Evolutionary conservation across 2,329 filamentous ascomycete species (phyloP).

Genomic region (Pestalotiopsis fici): DNA sequence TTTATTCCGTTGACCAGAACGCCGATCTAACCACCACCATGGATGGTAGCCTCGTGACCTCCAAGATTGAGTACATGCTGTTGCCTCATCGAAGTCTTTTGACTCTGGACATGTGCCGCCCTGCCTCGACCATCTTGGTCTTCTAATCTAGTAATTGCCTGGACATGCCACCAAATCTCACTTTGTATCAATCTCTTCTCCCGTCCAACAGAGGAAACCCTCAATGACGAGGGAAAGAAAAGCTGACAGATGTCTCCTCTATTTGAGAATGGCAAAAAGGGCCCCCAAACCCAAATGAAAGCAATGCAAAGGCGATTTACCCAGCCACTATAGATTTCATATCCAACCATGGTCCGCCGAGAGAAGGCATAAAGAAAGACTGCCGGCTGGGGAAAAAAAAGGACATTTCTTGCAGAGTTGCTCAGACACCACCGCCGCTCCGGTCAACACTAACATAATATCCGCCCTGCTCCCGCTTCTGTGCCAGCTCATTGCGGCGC

Average conservation of each 20-base stretch:
- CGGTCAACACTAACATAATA: conserved; percentile 54
- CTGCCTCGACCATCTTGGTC: background rate
- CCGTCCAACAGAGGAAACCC: background rate
- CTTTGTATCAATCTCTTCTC: background rate
- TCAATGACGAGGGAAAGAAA: background rate
- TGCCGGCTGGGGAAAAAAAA: too few relatives aligned
- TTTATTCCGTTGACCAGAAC: too few relatives aligned
- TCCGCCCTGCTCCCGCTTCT: conserved; percentile 35
- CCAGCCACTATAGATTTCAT: too few relatives aligned
- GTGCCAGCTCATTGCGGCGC: conserved; percentile 43
- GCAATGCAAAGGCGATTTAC: too few relatives aligned
- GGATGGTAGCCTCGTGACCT: too few relatives aligned
- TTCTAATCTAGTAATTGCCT: background rate
- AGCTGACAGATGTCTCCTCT: background rate
- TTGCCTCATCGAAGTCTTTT: background rate
- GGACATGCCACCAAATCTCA: background rate
- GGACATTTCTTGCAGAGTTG: too few relatives aligned
- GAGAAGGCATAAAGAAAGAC: too few relatives aligned
- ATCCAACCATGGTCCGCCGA: too few relatives aligned
- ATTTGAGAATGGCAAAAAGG: too few relatives aligned
- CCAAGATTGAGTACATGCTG: background rate
- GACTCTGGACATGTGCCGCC: background rate
- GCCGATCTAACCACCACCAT: too few relatives aligned
- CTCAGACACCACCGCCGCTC: conserved; percentile 40
- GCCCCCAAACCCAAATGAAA: too few relatives aligned